These are phyloP conservation scores for Fusarium clavum DNA, from an alignment of 2,329 filamentous ascomycete species.

Conservation along the genomic window DNA sequence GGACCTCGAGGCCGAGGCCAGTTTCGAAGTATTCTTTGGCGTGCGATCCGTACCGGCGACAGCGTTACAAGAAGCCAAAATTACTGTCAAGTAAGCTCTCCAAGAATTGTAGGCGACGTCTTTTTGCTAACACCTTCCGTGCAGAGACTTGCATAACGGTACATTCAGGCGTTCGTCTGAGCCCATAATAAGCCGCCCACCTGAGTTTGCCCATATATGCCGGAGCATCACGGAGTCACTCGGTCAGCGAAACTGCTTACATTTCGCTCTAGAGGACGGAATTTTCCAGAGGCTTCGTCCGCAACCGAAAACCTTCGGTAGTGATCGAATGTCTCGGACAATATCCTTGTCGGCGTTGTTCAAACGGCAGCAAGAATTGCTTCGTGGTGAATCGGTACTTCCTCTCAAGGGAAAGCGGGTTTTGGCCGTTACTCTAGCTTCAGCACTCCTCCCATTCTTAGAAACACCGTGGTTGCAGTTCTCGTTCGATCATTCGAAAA, in stretches of 20 bases:
- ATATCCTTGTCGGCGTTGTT: neutral
- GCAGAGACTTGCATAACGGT: neutral
- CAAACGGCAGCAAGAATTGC: neutral
- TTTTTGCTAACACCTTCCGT: neutral
- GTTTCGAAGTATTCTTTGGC: conserved; percentile 7
- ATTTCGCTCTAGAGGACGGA: neutral
- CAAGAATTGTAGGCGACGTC: neutral
- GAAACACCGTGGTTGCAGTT: conserved; percentile 4
- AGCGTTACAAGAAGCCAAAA: neutral
- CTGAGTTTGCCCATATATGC: neutral
- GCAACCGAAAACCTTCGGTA: neutral
- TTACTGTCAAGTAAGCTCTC: neutral
- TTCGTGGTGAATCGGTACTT: neutral
- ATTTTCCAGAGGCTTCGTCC: neutral
- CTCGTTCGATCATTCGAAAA: neutral
- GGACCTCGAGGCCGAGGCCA: neutral
- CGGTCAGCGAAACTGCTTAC: neutral
- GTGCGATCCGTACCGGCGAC: neutral
- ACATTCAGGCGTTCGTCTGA: neutral
- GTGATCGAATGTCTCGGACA: neutral
- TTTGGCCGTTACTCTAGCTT: neutral
- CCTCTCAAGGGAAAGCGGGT: conserved; percentile 1
- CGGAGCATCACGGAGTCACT: neutral
- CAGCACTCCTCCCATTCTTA: neutral
- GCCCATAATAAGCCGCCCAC: neutral